These are phyloP conservation scores for Volvariella surrecta DNA, from an alignment of 1,284 basidiomycete genomes.

Conservation along the genomic window DNA sequence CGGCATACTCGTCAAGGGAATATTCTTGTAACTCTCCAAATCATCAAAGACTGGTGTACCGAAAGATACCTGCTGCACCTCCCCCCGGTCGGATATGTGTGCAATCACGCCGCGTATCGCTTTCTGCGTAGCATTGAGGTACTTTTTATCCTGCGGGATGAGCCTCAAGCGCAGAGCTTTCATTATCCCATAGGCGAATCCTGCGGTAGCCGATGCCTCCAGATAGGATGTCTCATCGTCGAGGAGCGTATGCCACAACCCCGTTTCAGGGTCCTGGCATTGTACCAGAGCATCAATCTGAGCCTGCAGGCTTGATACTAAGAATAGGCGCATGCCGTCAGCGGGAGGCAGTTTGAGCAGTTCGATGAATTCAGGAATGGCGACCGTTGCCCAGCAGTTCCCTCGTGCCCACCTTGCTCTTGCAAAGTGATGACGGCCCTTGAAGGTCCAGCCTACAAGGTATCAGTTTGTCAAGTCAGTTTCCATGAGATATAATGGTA, in stretches of 20 bases:
- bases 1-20: conserved; percentile 55
- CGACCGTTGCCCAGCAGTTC: conserved; percentile 58
- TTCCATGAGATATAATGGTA: conserved; percentile 10
- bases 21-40: conserved; percentile 46
- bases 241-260: conserved; percentile 57
- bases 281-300: conserved; percentile 49
- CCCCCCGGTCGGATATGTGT: conserved; percentile 44
- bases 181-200: conserved; percentile 54
- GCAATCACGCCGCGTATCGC: conserved; percentile 45
- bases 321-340: conserved; percentile 38
- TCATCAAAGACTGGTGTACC: conserved; percentile 52
- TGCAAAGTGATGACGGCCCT: conserved; percentile 44
- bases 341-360: conserved; percentile 32
- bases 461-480: no score
- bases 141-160: conserved; percentile 35
- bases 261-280: conserved; percentile 39
- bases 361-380: conserved; percentile 57
- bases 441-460: conserved; percentile 38
- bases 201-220: conserved; percentile 52
- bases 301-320: conserved; percentile 37
- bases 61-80: conserved; percentile 48
- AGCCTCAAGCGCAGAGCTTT: conserved; percentile 43
- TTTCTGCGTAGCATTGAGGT: conserved; percentile 33
- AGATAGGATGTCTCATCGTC: conserved; percentile 50
- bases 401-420: conserved; percentile 54